Evolutionary conservation across 495 filamentous ascomycete species (phyloP).

Genomic region (Tuber magnatum): DNA sequence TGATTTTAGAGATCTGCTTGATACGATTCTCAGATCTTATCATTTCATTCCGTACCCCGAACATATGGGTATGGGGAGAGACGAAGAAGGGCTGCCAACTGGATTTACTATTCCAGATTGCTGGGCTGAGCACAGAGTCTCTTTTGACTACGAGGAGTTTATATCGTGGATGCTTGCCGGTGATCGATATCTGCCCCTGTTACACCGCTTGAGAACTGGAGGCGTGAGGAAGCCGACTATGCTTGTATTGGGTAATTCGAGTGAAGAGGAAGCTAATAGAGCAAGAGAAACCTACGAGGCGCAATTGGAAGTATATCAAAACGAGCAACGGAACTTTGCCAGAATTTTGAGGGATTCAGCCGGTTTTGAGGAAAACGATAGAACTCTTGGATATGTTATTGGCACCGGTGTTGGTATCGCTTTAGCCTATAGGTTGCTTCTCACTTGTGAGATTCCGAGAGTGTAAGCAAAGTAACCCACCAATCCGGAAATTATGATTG

Average conservation of each 20-base stretch:
- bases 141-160: constrained; percentile 15
- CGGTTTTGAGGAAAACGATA: constrained; percentile 24
- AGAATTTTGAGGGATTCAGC: constrained; percentile 14
- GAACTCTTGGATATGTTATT: constrained; percentile 19
- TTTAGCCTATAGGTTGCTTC: constrained; percentile 26
- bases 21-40: constrained; percentile 26
- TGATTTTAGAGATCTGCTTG: constrained; percentile 24
- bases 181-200: constrained; percentile 24
- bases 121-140: constrained; percentile 15
- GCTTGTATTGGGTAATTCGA: background rate
- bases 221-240: constrained; percentile 4
- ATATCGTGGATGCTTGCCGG: constrained; percentile 26
- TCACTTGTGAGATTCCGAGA: constrained; percentile 23
- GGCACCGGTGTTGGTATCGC: constrained; percentile 26
- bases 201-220: constrained; percentile 15
- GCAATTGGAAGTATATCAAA: constrained; percentile 11
- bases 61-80: background rate
- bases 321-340: background rate
- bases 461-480: constrained; percentile 15
- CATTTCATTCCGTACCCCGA: constrained; percentile 9
- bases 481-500: background rate
- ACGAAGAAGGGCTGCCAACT: background rate
- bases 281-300: constrained; percentile 17
- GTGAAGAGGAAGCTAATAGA: background rate
- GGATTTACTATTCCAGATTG: constrained; percentile 7